A percentile compares a stretch with the other conserved stretches of the same genome.
These are phyloP conservation scores for Casuarina equisetifolia DNA, from an alignment of 306 rosid genomes.

Conservation along the genomic window DNA sequence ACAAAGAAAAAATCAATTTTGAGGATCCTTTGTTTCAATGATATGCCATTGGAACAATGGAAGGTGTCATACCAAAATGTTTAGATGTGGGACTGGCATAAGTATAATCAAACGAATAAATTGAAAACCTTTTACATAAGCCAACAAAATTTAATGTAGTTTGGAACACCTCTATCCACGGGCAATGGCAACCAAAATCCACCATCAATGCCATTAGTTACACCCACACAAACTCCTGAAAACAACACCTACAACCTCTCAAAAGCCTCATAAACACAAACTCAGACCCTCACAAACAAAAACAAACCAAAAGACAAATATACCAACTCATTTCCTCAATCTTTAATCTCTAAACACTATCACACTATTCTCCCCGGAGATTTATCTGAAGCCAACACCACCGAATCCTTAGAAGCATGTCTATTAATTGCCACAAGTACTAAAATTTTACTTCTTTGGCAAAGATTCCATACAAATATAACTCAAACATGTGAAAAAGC, in stretches of 20 bases:
- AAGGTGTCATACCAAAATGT: neutral
- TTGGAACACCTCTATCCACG: neutral
- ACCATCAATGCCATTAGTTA: neutral
- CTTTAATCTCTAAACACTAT: neutral
- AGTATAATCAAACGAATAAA: too few relatives aligned
- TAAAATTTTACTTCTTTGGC: neutral
- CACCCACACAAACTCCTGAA: neutral
- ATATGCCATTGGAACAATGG: neutral
- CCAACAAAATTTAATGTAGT: neutral
- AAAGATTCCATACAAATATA: neutral
- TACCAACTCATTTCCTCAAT: neutral
- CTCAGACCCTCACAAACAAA: neutral
- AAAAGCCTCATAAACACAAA: neutral
- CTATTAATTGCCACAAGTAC: too few relatives aligned
- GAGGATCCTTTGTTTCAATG: neutral
- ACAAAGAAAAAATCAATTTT: neutral
- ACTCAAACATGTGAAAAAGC: neutral
- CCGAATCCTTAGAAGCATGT: neutral
- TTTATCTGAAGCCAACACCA: neutral
- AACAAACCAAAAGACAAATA: neutral
- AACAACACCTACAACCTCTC: neutral
- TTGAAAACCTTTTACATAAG: neutral
- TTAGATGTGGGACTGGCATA: neutral
- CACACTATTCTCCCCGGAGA: neutral
- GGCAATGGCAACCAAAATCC: neutral